Conservation (phyloP, 495 filamentous ascomycete genomes). For the Aspergillus panamensis region DNA sequence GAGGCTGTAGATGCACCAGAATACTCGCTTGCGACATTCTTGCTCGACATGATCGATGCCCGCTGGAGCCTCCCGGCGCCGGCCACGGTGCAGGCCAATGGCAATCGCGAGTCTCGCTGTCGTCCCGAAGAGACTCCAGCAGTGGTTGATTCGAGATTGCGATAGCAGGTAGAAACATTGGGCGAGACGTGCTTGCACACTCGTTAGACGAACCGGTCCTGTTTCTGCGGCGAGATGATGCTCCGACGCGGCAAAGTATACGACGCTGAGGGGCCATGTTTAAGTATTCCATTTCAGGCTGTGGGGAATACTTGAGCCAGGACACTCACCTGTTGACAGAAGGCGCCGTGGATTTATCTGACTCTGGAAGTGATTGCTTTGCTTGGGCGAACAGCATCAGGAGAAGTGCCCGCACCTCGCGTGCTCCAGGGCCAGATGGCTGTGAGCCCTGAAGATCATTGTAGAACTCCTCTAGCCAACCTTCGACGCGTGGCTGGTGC, state of each 20-base stretch:
- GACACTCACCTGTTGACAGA: slow-evolving; percentile 17
- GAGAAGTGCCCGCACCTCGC: slow-evolving; percentile 21
- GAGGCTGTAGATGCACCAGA: slow-evolving; percentile 48
- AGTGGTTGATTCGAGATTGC: slow-evolving; percentile 36
- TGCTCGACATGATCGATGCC: slow-evolving; percentile 22
- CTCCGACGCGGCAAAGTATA: slow-evolving; percentile 26
- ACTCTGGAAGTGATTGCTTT: slow-evolving; percentile 18
- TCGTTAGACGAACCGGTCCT: slow-evolving; percentile 29
- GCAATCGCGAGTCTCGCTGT: slow-evolving; percentile 35
- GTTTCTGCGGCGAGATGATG: slow-evolving; percentile 29
- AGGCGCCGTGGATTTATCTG: not conserved
- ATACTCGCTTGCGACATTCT: slow-evolving; percentile 39
- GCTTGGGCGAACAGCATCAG: slow-evolving; percentile 27
- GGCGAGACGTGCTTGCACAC: slow-evolving; percentile 33
- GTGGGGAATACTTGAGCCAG: not conserved
- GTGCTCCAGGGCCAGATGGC: slow-evolving; percentile 2
- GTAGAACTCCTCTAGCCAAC: slow-evolving; percentile 25
- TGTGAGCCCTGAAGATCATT: slow-evolving; percentile 8
- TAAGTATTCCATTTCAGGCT: not conserved
- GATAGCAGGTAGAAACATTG: slow-evolving; percentile 36
- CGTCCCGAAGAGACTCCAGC: slow-evolving; percentile 40
- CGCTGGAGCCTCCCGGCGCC: slow-evolving; percentile 16
- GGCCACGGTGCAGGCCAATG: slow-evolving; percentile 30
- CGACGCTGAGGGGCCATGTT: slow-evolving; percentile 12
- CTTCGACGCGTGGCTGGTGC: slow-evolving; percentile 21